Conservation (phyloP, 768 basidiomycete genomes). For the Ephemerocybe angulata region DNA sequence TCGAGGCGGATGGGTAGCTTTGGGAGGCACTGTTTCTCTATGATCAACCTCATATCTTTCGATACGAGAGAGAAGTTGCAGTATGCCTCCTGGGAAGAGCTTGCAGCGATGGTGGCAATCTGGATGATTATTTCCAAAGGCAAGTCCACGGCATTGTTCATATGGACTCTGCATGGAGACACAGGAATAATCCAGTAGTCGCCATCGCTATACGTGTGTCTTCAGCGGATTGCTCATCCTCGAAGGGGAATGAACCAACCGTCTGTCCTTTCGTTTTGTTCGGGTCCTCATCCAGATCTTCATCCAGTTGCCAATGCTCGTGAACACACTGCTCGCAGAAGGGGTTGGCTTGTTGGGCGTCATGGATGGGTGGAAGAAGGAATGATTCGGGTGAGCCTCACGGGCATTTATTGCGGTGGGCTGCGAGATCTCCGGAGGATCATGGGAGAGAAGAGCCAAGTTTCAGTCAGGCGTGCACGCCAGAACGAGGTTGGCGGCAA, state of each 20-base stretch:
- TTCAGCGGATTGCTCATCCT: too few species aligned
- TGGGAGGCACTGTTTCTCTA: conserved; percentile 5
- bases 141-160: not conserved
- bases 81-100: conserved; percentile 4
- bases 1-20: conserved; percentile 9
- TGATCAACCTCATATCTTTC: not conserved
- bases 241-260: not conserved
- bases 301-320: not conserved
- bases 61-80: not conserved
- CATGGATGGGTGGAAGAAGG: too few species aligned
- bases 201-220: not conserved
- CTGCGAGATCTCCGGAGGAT: too few species aligned
- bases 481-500: too few species aligned
- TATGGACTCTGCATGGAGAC: not conserved
- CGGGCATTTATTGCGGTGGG: too few species aligned
- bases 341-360: too few species aligned
- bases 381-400: too few species aligned
- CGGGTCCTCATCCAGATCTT: not conserved
- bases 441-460: too few species aligned
- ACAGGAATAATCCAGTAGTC: not conserved
- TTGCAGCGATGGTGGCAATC: conserved; percentile 1
- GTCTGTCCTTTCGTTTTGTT: not conserved
- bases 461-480: too few species aligned
- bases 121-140: conserved; percentile 7
- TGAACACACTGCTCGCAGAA: too few species aligned